phyloP scores from a whole-genome alignment of 768 basidiomycete genomes.

The Mycena sanguinolenta region DNA sequence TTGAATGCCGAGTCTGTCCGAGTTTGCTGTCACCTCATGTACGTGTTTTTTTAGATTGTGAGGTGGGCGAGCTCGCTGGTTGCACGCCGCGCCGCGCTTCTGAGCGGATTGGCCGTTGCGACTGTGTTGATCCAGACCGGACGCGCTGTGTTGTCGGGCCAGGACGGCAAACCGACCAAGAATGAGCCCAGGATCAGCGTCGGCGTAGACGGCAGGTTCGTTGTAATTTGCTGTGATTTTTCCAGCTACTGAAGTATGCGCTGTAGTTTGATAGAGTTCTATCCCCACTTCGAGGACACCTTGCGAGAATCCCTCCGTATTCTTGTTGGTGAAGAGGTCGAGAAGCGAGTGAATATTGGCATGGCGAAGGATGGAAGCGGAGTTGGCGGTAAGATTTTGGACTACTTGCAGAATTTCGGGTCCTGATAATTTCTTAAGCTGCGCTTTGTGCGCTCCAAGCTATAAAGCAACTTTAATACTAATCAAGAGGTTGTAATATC shows the following conservation, averaged over 20 bases:
- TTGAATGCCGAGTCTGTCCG: not conserved
- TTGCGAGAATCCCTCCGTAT: conserved; percentile 81
- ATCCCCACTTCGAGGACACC: conserved; percentile 85
- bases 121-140: conserved; percentile 88
- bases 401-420: conserved; percentile 13
- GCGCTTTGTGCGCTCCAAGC: conserved; percentile 91
- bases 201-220: conserved; percentile 94
- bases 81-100: conserved; percentile 82
- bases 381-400: conserved; percentile 84
- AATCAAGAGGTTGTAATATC: conserved; percentile 29
- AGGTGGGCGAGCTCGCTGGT: conserved; percentile 86
- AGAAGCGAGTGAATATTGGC: conserved; percentile 86
- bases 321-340: conserved; percentile 85
- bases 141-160: conserved; percentile 65
- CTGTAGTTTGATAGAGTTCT: conserved; percentile 87
- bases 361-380: conserved; percentile 98
- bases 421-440: conserved; percentile 59
- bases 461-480: conserved; percentile 61
- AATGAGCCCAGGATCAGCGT: conserved; percentile 73
- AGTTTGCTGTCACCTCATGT: conserved; percentile 47
- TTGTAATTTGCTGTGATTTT: conserved; percentile 33
- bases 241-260: conserved; percentile 5
- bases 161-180: conserved; percentile 46
- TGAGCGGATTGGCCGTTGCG: conserved; percentile 91
- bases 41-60: conserved; percentile 71